Percentiles rank a stretch among this genome's conserved stretches.
phyloP scores from a whole-genome alignment of 805 yeast genomes.

The Zygoascus ofunaensis region DNA sequence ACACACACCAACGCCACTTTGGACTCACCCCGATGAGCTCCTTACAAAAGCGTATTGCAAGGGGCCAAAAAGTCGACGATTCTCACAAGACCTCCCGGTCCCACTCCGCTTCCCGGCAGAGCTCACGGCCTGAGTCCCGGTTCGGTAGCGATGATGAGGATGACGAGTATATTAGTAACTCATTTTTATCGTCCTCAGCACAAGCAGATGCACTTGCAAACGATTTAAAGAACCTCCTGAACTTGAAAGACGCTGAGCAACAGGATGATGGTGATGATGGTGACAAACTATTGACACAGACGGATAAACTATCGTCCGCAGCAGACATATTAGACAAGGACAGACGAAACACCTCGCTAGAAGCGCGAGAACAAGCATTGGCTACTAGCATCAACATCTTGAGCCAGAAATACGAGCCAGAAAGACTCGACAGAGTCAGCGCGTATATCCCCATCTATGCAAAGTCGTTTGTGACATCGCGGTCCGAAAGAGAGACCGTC shows the following conservation, averaged over 20 bases:
- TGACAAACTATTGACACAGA: slow-evolving; percentile 7
- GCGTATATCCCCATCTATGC: slow-evolving; percentile 16
- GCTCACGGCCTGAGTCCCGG: not conserved
- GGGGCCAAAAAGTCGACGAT: not conserved
- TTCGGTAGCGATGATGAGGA: slow-evolving; percentile 13
- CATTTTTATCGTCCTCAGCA: slow-evolving; percentile 12
- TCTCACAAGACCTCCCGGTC: not conserved
- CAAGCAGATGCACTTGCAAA: slow-evolving; percentile 15
- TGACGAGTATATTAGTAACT: slow-evolving; percentile 15
- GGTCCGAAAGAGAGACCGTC: slow-evolving; percentile 25
- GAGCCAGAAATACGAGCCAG: slow-evolving; percentile 27
- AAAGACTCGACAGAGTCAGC: slow-evolving; percentile 12
- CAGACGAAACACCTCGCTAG: slow-evolving; percentile 24
- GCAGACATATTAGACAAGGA: slow-evolving; percentile 24
- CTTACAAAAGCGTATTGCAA: not conserved
- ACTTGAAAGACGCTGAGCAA: slow-evolving; percentile 5
- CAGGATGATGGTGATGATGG: slow-evolving; percentile 5
- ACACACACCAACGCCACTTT: too few species aligned
- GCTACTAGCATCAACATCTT: slow-evolving; percentile 20
- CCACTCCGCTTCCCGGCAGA: not conserved
- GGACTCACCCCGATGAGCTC: not conserved
- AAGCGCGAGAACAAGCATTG: slow-evolving; percentile 28
- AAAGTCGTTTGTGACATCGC: slow-evolving; percentile 19
- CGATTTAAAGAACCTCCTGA: slow-evolving; percentile 9
- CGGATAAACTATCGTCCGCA: slow-evolving; percentile 15